phyloP scores from a whole-genome alignment of 75 land plant genomes.

The Sequoia sempervirens region DNA sequence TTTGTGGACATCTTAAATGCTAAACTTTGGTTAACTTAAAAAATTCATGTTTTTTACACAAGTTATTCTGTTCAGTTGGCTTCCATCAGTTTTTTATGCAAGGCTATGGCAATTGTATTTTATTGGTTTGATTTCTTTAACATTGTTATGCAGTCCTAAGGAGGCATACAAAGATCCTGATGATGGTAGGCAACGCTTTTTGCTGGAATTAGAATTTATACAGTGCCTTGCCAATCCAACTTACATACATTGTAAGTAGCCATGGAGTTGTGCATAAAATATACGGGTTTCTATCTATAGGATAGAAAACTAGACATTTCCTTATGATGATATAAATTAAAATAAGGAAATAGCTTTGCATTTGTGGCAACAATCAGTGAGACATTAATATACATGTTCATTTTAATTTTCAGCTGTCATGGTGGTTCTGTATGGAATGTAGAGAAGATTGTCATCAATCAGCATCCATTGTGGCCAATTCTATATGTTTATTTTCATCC shows the following conservation, averaged over 20 bases:
- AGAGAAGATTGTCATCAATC: not conserved
- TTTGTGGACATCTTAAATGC: not conserved
- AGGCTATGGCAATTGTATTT: not conserved
- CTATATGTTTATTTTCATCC: not conserved
- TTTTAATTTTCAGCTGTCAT: conserved; percentile 18
- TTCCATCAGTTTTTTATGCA: not conserved
- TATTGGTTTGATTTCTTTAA: not conserved
- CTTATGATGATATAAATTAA: not conserved
- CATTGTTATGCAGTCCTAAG: conserved; percentile 7
- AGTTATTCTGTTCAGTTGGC: not conserved
- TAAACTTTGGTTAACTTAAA: not conserved
- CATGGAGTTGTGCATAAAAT: not conserved
- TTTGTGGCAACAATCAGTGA: not conserved
- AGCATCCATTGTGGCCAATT: not conserved
- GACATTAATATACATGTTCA: not conserved
- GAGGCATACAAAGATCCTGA: conserved; percentile 68
- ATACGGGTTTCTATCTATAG: not conserved
- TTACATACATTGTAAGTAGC: conserved; percentile 73
- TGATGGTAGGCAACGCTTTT: conserved; percentile 80
- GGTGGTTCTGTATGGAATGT: not conserved
- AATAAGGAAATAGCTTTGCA: not conserved
- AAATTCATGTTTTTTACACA: not conserved
- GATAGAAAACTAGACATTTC: not conserved
- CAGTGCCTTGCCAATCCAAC: conserved; percentile 93
- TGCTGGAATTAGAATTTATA: conserved; percentile 84